These are phyloP conservation scores for Myxozyma melibiosi DNA, from an alignment of 805 yeast species.

Conservation along the genomic window DNA sequence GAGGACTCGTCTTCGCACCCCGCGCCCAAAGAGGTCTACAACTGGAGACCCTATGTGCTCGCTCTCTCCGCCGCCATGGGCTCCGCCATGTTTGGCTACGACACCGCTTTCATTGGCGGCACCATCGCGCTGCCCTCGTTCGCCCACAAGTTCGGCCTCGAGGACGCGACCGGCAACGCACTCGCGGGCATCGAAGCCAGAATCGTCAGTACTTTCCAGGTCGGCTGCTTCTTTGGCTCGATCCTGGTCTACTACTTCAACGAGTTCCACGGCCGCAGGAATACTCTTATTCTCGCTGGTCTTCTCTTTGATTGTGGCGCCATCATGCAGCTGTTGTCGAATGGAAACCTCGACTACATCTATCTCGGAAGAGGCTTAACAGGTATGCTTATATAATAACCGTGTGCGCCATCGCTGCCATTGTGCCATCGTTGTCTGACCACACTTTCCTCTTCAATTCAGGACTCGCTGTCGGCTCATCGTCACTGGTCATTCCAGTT, in stretches of 20 bases:
- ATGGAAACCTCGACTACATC: conserved; percentile 76
- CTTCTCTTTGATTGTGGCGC: conserved; percentile 72
- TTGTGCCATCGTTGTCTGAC: neutral
- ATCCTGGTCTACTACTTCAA: conserved; percentile 48
- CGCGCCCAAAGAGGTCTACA: conserved; percentile 20
- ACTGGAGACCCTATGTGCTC: conserved; percentile 14
- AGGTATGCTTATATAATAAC: conserved; percentile 50
- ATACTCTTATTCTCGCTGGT: conserved; percentile 43
- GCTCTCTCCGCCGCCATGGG: conserved; percentile 20
- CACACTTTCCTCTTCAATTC: neutral
- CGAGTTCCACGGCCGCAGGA: conserved; percentile 12
- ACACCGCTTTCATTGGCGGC: conserved; percentile 83
- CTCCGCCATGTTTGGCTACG: conserved; percentile 58
- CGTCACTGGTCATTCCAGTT: conserved; percentile 66
- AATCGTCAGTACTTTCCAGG: conserved; percentile 20
- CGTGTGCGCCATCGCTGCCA: too few species aligned
- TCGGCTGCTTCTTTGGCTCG: conserved; percentile 43
- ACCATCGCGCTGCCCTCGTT: conserved; percentile 61
- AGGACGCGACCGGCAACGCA: conserved; percentile 35
- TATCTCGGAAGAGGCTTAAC: conserved; percentile 61
- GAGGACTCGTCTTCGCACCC: conserved; percentile 12
- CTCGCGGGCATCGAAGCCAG: conserved; percentile 15
- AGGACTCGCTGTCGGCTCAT: conserved; percentile 61
- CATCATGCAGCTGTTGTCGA: conserved; percentile 76
- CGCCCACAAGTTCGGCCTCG: conserved; percentile 48